Evolutionary conservation across 106 monocot genomes (phyloP).

Genomic region (Platanthera guangdongensis): DNA sequence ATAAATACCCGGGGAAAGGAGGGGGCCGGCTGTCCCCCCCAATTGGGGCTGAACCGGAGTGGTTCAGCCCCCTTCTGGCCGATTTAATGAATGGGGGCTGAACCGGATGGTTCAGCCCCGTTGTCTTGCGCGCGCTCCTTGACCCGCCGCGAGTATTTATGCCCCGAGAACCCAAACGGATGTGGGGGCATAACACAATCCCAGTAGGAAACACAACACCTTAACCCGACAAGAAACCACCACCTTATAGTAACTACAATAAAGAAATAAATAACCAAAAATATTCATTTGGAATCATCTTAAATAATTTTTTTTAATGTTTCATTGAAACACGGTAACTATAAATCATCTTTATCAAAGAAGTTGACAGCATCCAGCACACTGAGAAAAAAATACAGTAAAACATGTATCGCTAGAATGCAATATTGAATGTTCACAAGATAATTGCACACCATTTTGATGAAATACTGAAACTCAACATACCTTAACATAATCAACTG

Average conservation of each 20-base stretch:
- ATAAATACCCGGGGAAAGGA: too few relatives aligned
- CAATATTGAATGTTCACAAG: not conserved
- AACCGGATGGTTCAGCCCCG: too few relatives aligned
- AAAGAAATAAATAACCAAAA: not conserved
- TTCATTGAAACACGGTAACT: not conserved
- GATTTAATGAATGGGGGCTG: too few relatives aligned
- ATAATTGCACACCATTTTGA: not conserved
- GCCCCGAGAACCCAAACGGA: too few relatives aligned
- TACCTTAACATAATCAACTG: constrained; percentile 82
- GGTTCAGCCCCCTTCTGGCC: too few relatives aligned
- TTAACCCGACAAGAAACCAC: not conserved
- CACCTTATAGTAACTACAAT: not conserved
- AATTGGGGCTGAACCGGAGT: too few relatives aligned
- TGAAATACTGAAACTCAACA: not conserved
- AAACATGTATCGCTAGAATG: not conserved
- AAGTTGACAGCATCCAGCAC: not conserved
- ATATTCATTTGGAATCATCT: not conserved
- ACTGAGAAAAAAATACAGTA: not conserved
- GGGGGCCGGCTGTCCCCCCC: too few relatives aligned
- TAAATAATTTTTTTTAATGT: not conserved
- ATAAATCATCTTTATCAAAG: not conserved
- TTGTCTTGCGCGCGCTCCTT: too few relatives aligned
- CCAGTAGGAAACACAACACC: not conserved
- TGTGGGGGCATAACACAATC: too few relatives aligned
- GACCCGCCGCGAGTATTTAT: too few relatives aligned